A percentile compares a stretch with the other conserved stretches of the same genome.
Conservation (phyloP, 129 eudicot species). For the Escallonia herrerae region DNA sequence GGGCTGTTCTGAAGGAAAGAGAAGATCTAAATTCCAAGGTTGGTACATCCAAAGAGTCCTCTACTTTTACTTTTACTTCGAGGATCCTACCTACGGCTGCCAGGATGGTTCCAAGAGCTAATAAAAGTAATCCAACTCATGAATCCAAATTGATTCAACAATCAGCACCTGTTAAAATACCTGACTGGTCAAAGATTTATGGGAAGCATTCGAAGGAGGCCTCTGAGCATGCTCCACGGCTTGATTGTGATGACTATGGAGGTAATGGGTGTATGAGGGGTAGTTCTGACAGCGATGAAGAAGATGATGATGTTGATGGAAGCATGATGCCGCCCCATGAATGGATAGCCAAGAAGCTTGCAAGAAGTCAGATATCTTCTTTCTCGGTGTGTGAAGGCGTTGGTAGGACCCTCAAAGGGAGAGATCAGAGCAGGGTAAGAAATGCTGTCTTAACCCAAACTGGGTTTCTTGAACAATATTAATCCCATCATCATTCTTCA, state of each 20-base stretch:
- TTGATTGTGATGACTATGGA: constrained; percentile 24
- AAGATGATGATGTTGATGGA: constrained; percentile 10
- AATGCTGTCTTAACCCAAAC: constrained; percentile 68
- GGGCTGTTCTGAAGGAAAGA: constrained; percentile 42
- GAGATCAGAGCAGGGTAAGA: constrained; percentile 83
- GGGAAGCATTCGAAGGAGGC: constrained; percentile 36
- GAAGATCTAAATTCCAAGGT: constrained; percentile 18
- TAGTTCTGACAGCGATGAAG: constrained; percentile 30
- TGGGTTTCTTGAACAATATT: constrained; percentile 61
- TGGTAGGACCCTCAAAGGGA: constrained; percentile 89
- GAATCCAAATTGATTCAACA: constrained; percentile 38
- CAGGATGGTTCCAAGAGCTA: constrained; percentile 54
- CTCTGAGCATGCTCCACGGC: constrained; percentile 28
- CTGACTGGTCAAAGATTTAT: constrained; percentile 86
- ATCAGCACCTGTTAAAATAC: constrained; percentile 76
- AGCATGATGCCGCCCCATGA: constrained; percentile 79
- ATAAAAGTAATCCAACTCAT: constrained; percentile 7
- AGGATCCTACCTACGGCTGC: constrained; percentile 43
- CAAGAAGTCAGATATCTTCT: constrained; percentile 59
- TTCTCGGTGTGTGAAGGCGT: constrained; percentile 93
- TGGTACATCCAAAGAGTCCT: constrained; percentile 13
- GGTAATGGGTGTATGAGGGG: constrained; percentile 11
- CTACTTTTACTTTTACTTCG: constrained; percentile 24
- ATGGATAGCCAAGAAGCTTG: constrained; percentile 71
- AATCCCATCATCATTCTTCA: constrained; percentile 4